phyloP scores from a whole-genome alignment of 1,284 basidiomycete species.

The Singerocomus inundabilis region DNA sequence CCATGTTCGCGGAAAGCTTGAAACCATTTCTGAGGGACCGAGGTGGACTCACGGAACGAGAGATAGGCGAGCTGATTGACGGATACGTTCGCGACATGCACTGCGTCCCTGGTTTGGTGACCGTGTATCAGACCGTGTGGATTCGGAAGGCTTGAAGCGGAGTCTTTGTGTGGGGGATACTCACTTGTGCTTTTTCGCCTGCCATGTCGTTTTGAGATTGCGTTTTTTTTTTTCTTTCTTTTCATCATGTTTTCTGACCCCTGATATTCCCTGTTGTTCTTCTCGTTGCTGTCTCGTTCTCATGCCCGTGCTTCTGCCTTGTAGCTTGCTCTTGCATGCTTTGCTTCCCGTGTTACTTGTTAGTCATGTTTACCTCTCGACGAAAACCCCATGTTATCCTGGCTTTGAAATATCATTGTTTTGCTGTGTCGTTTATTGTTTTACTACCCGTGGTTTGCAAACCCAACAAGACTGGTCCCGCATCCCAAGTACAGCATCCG shows the following conservation, averaged over 20 bases:
- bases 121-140: slow-evolving; percentile 41
- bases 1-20: slow-evolving; percentile 35
- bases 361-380: background rate
- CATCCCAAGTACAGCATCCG: too few species aligned
- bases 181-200: too few species aligned
- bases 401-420: slow-evolving; percentile 1
- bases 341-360: background rate
- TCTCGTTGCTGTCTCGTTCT: background rate
- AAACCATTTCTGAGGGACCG: slow-evolving; percentile 40
- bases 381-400: background rate
- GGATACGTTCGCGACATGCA: slow-evolving; percentile 43
- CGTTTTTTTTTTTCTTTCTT: background rate
- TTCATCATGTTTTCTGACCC: background rate
- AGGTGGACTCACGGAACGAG: slow-evolving; percentile 34
- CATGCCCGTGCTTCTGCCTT: too few species aligned
- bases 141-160: slow-evolving; percentile 29
- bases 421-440: too few species aligned
- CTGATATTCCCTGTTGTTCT: background rate
- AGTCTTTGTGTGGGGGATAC: too few species aligned
- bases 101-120: slow-evolving; percentile 41
- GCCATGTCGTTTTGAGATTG: background rate
- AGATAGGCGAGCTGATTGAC: slow-evolving; percentile 39
- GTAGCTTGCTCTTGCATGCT: background rate
- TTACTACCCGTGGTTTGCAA: too few species aligned
- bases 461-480: background rate